Conservation (phyloP, 1,139 yeast genomes). For the Geotrichum klebahnii region DNA sequence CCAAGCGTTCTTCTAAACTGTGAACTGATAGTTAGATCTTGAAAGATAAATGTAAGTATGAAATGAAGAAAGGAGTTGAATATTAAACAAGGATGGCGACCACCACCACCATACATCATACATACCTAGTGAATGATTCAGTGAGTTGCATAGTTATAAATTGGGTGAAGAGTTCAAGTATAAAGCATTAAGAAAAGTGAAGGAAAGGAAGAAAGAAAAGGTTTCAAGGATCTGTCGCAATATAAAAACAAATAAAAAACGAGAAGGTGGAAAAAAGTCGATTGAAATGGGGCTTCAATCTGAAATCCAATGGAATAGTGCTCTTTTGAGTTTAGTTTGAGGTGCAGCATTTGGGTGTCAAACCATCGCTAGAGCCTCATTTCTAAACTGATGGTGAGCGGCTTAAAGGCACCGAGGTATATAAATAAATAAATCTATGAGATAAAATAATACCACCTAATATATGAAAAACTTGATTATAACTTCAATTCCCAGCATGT, state of each 20-base stretch:
- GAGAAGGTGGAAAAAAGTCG: not conserved
- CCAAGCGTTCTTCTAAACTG: conserved; percentile 20
- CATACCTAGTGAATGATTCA: conserved; percentile 18
- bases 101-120: too few relatives aligned
- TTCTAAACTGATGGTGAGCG: too few relatives aligned
- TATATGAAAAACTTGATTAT: too few relatives aligned
- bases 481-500: too few relatives aligned
- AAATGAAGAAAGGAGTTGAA: too few relatives aligned
- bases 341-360: not conserved
- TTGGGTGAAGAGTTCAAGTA: not conserved
- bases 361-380: not conserved
- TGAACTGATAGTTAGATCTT: conserved; percentile 1
- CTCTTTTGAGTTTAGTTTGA: conserved; percentile 7
- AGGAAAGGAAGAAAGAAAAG: conserved; percentile 1
- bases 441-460: too few relatives aligned
- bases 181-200: too few relatives aligned
- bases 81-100: too few relatives aligned
- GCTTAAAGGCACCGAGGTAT: too few relatives aligned
- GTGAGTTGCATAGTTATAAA: conserved; percentile 12
- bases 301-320: not conserved
- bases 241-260: conserved; percentile 16
- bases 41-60: not conserved
- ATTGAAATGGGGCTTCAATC: conserved; percentile 18
- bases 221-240: conserved; percentile 14
- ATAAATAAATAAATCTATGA: too few relatives aligned